A percentile compares a stretch with the other conserved stretches of the same genome.
phyloP scores from a whole-genome alignment of 176 grass and related monocot genomes.

The Juncus effusus region DNA sequence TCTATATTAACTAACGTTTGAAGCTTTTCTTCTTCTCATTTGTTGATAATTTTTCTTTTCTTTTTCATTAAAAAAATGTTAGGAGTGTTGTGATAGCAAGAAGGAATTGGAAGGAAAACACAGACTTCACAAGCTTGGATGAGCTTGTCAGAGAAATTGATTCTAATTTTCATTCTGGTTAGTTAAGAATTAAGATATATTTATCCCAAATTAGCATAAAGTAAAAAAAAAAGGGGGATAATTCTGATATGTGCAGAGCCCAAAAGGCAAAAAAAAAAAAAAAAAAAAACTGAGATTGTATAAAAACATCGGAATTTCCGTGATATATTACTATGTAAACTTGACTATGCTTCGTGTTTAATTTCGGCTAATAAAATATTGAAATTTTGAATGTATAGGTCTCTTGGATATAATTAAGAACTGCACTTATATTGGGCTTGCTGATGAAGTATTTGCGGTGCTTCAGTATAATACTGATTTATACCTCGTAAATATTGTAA shows the following conservation, averaged over 20 bases:
- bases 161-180: constrained; percentile 62
- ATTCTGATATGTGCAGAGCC: no score
- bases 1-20: constrained; percentile 7
- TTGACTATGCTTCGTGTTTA: constrained; percentile 22
- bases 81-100: constrained; percentile 86
- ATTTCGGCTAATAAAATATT: constrained; percentile 32
- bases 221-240: no score
- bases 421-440: constrained; percentile 90
- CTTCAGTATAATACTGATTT: constrained; percentile 71
- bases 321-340: constrained; percentile 28
- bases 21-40: not conserved
- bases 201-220: not conserved
- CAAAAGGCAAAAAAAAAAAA: no score
- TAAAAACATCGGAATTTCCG: not conserved
- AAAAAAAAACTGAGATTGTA: not conserved
- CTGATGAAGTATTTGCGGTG: constrained; percentile 77
- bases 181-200: constrained; percentile 17
- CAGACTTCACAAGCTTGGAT: constrained; percentile 71
- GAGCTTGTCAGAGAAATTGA: constrained; percentile 70
- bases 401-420: constrained; percentile 82
- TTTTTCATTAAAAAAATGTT: constrained; percentile 23
- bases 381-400: constrained; percentile 34
- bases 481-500: constrained; percentile 90
- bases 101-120: constrained; percentile 69
- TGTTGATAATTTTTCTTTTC: constrained; percentile 8